These are phyloP conservation scores for Cynara cardunculus DNA, from an alignment of 129 eudicot species.

Conservation along the genomic window DNA sequence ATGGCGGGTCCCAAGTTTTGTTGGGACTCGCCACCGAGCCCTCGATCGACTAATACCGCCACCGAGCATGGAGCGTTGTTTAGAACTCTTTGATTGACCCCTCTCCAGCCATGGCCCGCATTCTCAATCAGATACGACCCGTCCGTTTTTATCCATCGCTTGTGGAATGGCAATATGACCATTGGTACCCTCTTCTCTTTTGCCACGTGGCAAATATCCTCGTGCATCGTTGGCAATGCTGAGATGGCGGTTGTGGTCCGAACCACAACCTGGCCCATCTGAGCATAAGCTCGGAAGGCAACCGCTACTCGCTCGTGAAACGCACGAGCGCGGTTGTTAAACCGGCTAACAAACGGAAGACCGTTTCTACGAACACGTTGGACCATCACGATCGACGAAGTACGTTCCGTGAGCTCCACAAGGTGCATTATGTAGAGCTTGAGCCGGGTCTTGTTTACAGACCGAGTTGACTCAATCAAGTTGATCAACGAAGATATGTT, in stretches of 20 bases:
- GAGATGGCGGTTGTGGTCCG: slow-evolving; percentile 72
- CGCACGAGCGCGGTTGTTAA: slow-evolving; percentile 30
- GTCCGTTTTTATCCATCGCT: slow-evolving; percentile 51
- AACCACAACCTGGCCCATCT: slow-evolving; percentile 57
- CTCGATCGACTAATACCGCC: slow-evolving; percentile 82
- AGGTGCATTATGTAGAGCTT: slow-evolving; percentile 83
- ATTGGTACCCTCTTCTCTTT: slow-evolving; percentile 55
- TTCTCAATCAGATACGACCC: slow-evolving; percentile 52
- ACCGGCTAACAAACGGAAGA: slow-evolving; percentile 55
- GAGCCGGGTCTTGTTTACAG: slow-evolving; percentile 43
- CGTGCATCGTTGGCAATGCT: slow-evolving; percentile 71
- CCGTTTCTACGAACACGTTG: slow-evolving; percentile 68
- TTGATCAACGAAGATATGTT: slow-evolving; percentile 61
- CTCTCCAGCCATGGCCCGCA: slow-evolving; percentile 85
- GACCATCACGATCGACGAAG: slow-evolving; percentile 78
- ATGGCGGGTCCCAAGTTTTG: slow-evolving; percentile 18
- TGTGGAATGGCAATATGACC: slow-evolving; percentile 77
- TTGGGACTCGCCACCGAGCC: slow-evolving; percentile 36
- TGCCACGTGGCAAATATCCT: slow-evolving; percentile 79
- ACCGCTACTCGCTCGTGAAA: slow-evolving; percentile 55
- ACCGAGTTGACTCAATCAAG: slow-evolving; percentile 63
- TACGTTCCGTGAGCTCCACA: slow-evolving; percentile 75
- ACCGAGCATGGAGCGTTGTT: slow-evolving; percentile 66
- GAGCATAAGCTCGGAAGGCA: slow-evolving; percentile 60
- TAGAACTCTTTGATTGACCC: slow-evolving; percentile 66